Evolutionary conservation across 768 basidiomycete species (phyloP).

Genomic region (Lepiota venenata): DNA sequence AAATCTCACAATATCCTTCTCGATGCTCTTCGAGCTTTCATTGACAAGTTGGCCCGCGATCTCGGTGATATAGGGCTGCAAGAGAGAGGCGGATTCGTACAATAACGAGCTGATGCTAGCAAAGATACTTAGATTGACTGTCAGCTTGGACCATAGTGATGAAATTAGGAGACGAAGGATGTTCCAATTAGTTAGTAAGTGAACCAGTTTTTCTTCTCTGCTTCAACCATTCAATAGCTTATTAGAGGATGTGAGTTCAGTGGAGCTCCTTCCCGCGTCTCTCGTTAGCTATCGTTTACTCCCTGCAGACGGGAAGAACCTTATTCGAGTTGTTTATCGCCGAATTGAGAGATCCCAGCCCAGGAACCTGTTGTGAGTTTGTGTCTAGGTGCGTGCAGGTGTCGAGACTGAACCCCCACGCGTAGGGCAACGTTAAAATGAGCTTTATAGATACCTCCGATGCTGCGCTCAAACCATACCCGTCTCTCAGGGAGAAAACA

Average conservation of each 20-base stretch:
- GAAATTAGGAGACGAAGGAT: too few relatives aligned
- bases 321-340: slow-evolving; percentile 84
- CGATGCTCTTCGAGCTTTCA: slow-evolving; percentile 19
- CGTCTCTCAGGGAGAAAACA: slow-evolving; percentile 37
- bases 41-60: slow-evolving; percentile 20
- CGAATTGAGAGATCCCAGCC: slow-evolving; percentile 58
- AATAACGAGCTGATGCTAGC: slow-evolving; percentile 68
- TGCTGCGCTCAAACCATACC: slow-evolving; percentile 18
- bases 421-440: slow-evolving; percentile 19
- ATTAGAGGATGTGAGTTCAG: slow-evolving; percentile 77
- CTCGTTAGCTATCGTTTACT: slow-evolving; percentile 74
- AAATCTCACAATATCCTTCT: slow-evolving; percentile 56
- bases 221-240: slow-evolving; percentile 1
- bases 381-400: not conserved
- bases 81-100: slow-evolving; percentile 39
- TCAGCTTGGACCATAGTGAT: slow-evolving; percentile 86
- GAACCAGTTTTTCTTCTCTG: too few relatives aligned
- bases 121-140: slow-evolving; percentile 77
- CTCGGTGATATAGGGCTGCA: slow-evolving; percentile 32
- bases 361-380: slow-evolving; percentile 4
- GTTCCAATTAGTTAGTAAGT: too few relatives aligned
- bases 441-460: slow-evolving; percentile 25
- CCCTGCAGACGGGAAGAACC: slow-evolving; percentile 72
- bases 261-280: slow-evolving; percentile 62
- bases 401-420: not conserved